Percentiles rank a stretch among this genome's conserved stretches.
Evolutionary conservation across 2,329 filamentous ascomycete species (phyloP).

Genomic region (Fusarium lateritium): DNA sequence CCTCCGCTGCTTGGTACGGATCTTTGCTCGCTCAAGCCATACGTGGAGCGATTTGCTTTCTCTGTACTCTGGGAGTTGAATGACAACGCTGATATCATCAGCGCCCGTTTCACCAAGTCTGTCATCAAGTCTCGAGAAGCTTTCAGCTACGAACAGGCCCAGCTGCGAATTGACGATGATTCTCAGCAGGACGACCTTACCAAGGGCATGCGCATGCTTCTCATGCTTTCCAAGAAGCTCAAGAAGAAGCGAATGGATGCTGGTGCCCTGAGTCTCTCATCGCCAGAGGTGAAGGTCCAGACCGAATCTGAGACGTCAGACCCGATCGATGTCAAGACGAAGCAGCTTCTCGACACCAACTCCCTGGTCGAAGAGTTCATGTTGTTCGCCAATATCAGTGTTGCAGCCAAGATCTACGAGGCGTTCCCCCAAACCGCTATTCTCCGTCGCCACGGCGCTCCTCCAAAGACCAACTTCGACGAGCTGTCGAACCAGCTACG

Average conservation of each 20-base stretch:
- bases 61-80: slow-evolving; percentile 92
- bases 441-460: slow-evolving; percentile 90
- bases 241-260: slow-evolving; percentile 97
- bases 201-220: slow-evolving; percentile 86
- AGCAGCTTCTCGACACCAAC: slow-evolving; percentile 94
- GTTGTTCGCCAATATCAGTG: slow-evolving; percentile 96
- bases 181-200: slow-evolving; percentile 93
- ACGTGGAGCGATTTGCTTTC: slow-evolving; percentile 94
- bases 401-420: slow-evolving; percentile 90
- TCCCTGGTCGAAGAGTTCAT: slow-evolving; percentile 99
- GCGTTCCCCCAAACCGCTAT: slow-evolving; percentile 96
- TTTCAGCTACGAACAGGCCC: slow-evolving; percentile 97
- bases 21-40: slow-evolving; percentile 95
- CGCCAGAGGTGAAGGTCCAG: slow-evolving; percentile 97
- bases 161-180: slow-evolving; percentile 90
- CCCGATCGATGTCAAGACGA: slow-evolving; percentile 95
- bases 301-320: slow-evolving; percentile 96
- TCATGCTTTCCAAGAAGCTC: slow-evolving; percentile 92
- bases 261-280: slow-evolving; percentile 93
- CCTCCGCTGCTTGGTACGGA: slow-evolving; percentile 96
- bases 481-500: slow-evolving; percentile 92
- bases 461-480: slow-evolving; percentile 97
- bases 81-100: slow-evolving; percentile 86
- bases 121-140: slow-evolving; percentile 97
- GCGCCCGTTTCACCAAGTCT: slow-evolving; percentile 93